These are phyloP conservation scores for Alternaria sp. DNA, from an alignment of 2,329 filamentous ascomycete species.

Conservation along the genomic window DNA sequence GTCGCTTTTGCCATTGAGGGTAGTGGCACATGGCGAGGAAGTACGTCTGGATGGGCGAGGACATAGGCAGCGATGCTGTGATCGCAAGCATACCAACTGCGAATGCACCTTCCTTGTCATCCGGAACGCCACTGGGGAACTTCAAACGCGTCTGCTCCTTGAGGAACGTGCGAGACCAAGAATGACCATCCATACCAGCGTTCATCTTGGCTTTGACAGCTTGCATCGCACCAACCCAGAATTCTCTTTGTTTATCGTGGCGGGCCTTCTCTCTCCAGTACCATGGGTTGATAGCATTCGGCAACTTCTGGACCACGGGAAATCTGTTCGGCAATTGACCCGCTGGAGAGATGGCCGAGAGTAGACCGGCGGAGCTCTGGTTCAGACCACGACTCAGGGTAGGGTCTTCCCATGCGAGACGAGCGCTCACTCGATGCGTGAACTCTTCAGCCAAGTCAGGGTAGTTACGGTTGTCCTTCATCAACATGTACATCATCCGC, in stretches of 20 bases:
- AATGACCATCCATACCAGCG: not conserved
- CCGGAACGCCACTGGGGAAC: constrained; percentile 1
- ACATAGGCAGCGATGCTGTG: constrained; percentile 10
- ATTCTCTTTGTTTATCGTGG: constrained; percentile 2
- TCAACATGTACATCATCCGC: constrained; percentile 9
- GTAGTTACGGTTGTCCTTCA: constrained; percentile 9
- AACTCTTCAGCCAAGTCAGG: constrained; percentile 9
- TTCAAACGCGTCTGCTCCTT: constrained; percentile 9
- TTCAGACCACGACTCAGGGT: constrained; percentile 4
- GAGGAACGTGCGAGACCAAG: constrained; percentile 10
- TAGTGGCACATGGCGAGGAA: constrained; percentile 47
- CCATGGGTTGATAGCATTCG: constrained; percentile 5
- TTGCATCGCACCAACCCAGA: constrained; percentile 9
- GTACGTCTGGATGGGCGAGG: constrained; percentile 7
- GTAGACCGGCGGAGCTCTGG: constrained; percentile 5
- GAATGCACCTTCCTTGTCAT: constrained; percentile 7
- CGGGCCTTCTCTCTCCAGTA: constrained; percentile 9
- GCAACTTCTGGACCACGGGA: not conserved
- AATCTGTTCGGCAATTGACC: constrained; percentile 7
- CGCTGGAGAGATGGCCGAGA: constrained; percentile 1
- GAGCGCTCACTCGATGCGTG: constrained; percentile 7
- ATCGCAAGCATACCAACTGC: constrained; percentile 11
- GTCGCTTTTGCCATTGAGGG: constrained; percentile 62
- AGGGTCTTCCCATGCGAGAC: constrained; percentile 10
- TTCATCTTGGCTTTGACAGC: constrained; percentile 9